Evolutionary conservation across 2,329 filamentous ascomycete genomes (phyloP).

Genomic region (Arthrobotrys sinensis): DNA sequence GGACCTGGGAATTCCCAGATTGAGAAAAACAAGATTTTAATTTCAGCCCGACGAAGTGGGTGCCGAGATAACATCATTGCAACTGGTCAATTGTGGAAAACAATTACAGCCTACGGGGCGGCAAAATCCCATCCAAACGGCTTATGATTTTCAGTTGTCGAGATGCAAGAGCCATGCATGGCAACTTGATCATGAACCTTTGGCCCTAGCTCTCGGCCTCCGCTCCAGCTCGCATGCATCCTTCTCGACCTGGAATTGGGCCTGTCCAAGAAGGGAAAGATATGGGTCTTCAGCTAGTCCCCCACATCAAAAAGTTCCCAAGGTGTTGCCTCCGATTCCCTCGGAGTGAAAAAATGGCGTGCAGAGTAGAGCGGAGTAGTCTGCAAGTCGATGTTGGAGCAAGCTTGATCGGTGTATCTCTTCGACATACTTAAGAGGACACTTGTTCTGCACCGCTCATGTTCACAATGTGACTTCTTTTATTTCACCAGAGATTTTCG

Average conservation of each 20-base stretch:
- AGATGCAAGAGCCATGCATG: conserved; percentile 30
- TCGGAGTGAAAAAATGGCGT: conserved; percentile 49
- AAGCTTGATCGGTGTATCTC: conserved; percentile 33
- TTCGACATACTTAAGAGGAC: conserved; percentile 30
- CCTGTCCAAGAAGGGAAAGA: conserved; percentile 50
- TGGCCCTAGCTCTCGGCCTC: conserved; percentile 32
- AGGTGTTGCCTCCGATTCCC: conserved; percentile 37
- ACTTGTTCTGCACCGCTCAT: conserved; percentile 2
- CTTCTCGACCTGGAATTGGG: conserved; percentile 49
- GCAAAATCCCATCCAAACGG: conserved; percentile 36
- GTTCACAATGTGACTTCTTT: not conserved
- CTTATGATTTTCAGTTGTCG: conserved; percentile 5
- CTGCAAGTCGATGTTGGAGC: conserved; percentile 27
- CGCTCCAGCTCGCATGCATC: conserved; percentile 57
- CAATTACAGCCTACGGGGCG: conserved; percentile 26
- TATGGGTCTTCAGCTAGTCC: conserved; percentile 56
- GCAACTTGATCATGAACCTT: conserved; percentile 18
- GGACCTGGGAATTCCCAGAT: conserved; percentile 3
- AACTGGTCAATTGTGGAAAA: conserved; percentile 17
- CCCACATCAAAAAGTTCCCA: conserved; percentile 28
- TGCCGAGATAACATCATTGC: conserved; percentile 6
- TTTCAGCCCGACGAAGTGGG: conserved; percentile 1
- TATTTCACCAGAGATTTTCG: not conserved
- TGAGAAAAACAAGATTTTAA: conserved; percentile 7
- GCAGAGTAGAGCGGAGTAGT: conserved; percentile 35